A percentile compares a stretch with the other conserved stretches of the same genome.
phyloP scores from a whole-genome alignment of 306 rosid species.

The Cucumis cinereus region DNA sequence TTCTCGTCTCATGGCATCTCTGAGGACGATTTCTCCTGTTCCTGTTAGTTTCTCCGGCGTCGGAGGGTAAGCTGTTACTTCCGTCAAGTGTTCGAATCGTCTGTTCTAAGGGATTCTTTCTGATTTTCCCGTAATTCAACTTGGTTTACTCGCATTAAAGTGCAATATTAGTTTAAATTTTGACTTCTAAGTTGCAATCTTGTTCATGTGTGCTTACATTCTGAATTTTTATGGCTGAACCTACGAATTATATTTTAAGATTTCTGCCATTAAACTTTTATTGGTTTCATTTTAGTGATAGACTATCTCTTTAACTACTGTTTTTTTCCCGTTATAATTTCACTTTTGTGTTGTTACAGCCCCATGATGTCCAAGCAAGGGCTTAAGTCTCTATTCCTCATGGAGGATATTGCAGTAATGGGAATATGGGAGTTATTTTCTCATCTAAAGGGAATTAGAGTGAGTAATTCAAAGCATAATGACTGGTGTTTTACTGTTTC shows the following conservation, averaged over 20 bases:
- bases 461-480: slow-evolving; percentile 27
- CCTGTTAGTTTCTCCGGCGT: slow-evolving; percentile 63
- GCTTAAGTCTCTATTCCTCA: slow-evolving; percentile 50
- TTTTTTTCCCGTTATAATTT: background rate
- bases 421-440: slow-evolving; percentile 89
- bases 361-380: slow-evolving; percentile 63
- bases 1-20: slow-evolving; percentile 69
- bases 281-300: background rate
- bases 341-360: slow-evolving; percentile 30
- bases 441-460: slow-evolving; percentile 50
- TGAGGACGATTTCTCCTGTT: slow-evolving; percentile 43
- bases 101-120: background rate
- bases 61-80: slow-evolving; percentile 50
- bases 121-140: background rate
- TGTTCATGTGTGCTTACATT: background rate
- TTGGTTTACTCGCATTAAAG: background rate
- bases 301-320: background rate
- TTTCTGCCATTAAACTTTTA: background rate
- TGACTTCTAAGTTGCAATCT: background rate
- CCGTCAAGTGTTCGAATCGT: background rate
- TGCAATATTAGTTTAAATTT: background rate
- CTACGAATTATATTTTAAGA: background rate
- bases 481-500: background rate
- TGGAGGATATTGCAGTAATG: slow-evolving; percentile 86
- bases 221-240: background rate